phyloP scores from a whole-genome alignment of 495 filamentous ascomycete species.

The Mycothermus thermophilus region DNA sequence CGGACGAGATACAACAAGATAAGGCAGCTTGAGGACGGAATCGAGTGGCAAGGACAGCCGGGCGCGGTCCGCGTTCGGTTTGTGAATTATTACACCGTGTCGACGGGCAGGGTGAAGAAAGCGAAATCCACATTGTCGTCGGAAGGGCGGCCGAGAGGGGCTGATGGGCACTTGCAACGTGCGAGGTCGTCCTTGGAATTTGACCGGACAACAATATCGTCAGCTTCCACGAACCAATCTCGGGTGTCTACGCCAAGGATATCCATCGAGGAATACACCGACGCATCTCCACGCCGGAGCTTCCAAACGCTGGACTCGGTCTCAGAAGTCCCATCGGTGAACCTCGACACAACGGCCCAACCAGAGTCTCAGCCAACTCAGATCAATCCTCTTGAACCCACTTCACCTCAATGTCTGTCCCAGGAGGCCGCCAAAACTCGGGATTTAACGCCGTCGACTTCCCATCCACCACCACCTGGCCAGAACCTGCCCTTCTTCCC shows the following conservation, averaged over 20 bases:
- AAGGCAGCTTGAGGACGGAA: slow-evolving; percentile 54
- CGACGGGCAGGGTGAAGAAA: slow-evolving; percentile 49
- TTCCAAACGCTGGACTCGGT: slow-evolving; percentile 22
- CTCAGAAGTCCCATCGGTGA: slow-evolving; percentile 12
- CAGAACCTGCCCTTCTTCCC: no score
- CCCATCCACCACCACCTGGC: slow-evolving; percentile 32
- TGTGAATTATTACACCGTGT: slow-evolving; percentile 82
- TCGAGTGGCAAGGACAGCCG: slow-evolving; percentile 28
- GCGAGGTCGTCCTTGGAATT: no score
- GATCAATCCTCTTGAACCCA: no score
- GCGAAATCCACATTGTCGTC: slow-evolving; percentile 2
- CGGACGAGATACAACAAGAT: slow-evolving; percentile 54
- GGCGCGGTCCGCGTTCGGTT: slow-evolving; percentile 57
- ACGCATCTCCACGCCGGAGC: slow-evolving; percentile 4
- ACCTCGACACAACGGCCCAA: not conserved
- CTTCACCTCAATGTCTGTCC: no score
- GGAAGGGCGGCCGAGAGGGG: not conserved
- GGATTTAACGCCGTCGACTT: slow-evolving; percentile 16
- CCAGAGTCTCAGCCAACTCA: no score
- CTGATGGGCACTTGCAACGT: not conserved
- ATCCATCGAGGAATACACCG: slow-evolving; percentile 31
- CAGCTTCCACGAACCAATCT: no score
- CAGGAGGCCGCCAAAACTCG: no score
- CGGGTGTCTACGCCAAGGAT: slow-evolving; percentile 22
- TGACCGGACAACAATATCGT: no score